Evolutionary conservation across 2,329 filamentous ascomycete genomes (phyloP).

Genomic region (Ilyonectria destructans): DNA sequence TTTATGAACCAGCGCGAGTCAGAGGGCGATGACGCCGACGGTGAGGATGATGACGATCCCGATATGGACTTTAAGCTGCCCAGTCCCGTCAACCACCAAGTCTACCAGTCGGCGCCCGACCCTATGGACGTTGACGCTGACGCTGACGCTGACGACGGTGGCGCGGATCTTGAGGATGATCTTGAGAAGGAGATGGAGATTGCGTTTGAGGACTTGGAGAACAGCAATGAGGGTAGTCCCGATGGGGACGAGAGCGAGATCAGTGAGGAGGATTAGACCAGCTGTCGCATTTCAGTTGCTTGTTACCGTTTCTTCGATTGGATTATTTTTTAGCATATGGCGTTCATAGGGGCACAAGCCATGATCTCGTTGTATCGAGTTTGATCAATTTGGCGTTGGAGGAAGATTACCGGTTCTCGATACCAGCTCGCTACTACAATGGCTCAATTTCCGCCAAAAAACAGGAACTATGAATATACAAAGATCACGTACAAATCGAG

Average conservation of each 20-base stretch:
- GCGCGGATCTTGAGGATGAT: slow-evolving; percentile 56
- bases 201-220: slow-evolving; percentile 68
- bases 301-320: background rate
- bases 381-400: slow-evolving; percentile 27
- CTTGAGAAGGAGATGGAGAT: slow-evolving; percentile 70
- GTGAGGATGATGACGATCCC: slow-evolving; percentile 65
- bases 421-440: slow-evolving; percentile 27
- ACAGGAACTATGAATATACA: slow-evolving; percentile 12
- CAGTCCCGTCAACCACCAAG: slow-evolving; percentile 65
- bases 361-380: slow-evolving; percentile 23
- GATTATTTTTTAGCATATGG: slow-evolving; percentile 17
- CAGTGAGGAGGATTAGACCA: slow-evolving; percentile 74
- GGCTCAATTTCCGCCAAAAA: background rate
- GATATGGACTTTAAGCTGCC: slow-evolving; percentile 68
- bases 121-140: slow-evolving; percentile 51
- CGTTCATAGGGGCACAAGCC: slow-evolving; percentile 18
- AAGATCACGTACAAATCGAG: background rate
- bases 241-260: slow-evolving; percentile 76
- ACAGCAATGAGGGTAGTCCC: slow-evolving; percentile 65
- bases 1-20: slow-evolving; percentile 65
- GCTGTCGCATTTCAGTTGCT: slow-evolving; percentile 5
- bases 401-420: slow-evolving; percentile 24
- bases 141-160: slow-evolving; percentile 51
- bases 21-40: slow-evolving; percentile 64
- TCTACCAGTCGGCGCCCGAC: slow-evolving; percentile 47